Evolutionary conservation across 805 yeast genomes (phyloP), one percentile per base, ranked within the genome.

Genomic region (Wickerhamiella azymoides): DNA sequence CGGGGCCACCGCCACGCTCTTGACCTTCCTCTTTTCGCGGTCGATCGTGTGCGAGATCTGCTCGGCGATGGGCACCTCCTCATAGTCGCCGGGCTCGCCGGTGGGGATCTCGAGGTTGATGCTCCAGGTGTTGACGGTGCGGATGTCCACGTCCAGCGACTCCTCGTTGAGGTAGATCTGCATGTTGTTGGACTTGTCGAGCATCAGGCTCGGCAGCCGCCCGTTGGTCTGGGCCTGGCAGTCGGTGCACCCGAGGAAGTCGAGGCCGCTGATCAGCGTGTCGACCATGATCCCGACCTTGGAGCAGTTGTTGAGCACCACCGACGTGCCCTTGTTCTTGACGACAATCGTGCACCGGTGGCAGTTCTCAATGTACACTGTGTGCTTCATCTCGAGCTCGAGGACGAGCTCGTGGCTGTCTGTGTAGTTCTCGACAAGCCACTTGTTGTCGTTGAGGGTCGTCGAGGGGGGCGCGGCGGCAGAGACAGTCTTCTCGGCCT

Each of bases 131-230:
- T 84, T 78, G 40, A 94, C 80, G 2, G 96, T 82, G 64, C 77
- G 84, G 39, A 92, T 68, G 57, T 85, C 93, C 7, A 82, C 76
- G 5, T 71, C 75, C 43, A 86, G 62, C n/a, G 88, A 76, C 10
- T 75, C 77, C 57, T 77, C 70, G 42, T 84, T 72, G 54, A 89
- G 71, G 63, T 85, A 92, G 51, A 89, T 70, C 51, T 76, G 74
- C 50, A 94, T 94, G 50, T 81, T 82, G 56, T 85, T 93, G 50
- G 86, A 76, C 64, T 88, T 89, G 63, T 92, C 99, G 50, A 88
- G 71, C 43, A 83, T 77, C 54, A 92, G 74, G 61, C 84, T 77
- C 27, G 96, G 96, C 19, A 84, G 77, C 19, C 69, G 64, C n/a
- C 85, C 93, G 38, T 80, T 67, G 9, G 88, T 77, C 65, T 92